Evolutionary conservation across 805 yeast species (phyloP), one percentile per base, ranked within the genome.

Genomic region (Zygosaccharomyces bisporus): DNA sequence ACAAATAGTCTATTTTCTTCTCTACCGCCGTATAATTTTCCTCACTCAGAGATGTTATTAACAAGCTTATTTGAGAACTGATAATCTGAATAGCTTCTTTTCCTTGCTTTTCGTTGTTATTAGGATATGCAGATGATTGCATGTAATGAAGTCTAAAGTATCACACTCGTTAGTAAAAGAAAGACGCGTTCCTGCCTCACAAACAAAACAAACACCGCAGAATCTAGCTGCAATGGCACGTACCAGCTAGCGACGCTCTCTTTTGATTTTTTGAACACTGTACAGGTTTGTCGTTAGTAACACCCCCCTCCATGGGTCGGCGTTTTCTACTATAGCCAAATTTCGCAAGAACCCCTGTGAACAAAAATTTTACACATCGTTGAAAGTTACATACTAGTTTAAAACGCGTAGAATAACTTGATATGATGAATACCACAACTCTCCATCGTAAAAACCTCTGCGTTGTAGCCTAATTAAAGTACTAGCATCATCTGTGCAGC

Each of bases 31-130:
- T 27, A 43, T 47, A 60, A 40, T 54, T 59, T 25, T 40, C 45
- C 29, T 49, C 43, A 37, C 52, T 46, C n/a, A 58, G 44, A 31
- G 57, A 43, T 23, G 59, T 53, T 35, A 61, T 47, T 40, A 60
- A 50, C 44, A 60, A 47, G 39, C 61, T 60, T 29, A 60, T 53
- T 30, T 61, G 66, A 17, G 64, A 48, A 34, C 53, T 47, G 19
- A 52, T 42, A 29, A 57, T 59, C 29, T 58, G 61, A 25, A 50
- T 54, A 29, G 60, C 57, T 47, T 56, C 56, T 34, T 52, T 51
- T 33, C 53, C 57, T 46, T 57, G 50, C 38, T 36, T 43, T n/a
- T 44, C 31, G 17, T 41, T 40, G 32, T 43, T 29, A 17, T 25
- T 31, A 9, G 46, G 37, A 19, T 35, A 18, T 44, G 37, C 41